Evolutionary conservation across 1,284 basidiomycete species (phyloP).

Genomic region (Wolfiporia cocos): DNA sequence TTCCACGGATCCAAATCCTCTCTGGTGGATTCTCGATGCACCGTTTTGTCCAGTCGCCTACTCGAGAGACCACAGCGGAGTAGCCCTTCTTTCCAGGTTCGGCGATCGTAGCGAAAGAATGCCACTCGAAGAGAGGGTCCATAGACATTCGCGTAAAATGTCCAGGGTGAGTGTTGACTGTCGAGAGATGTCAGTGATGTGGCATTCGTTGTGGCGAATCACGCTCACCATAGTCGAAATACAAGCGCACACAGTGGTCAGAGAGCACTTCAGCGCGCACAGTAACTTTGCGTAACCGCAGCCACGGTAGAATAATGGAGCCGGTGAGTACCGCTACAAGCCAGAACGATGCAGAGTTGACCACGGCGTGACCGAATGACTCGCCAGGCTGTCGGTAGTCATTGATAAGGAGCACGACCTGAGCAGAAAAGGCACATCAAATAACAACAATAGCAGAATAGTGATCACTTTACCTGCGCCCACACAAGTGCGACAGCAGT

Average conservation of each 20-base stretch:
- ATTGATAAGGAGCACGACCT: conserved; percentile 44
- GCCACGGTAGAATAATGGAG: conserved; percentile 52
- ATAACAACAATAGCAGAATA: background rate
- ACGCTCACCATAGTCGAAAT: conserved; percentile 45
- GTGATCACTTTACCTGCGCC: conserved; percentile 34
- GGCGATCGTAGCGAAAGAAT: conserved; percentile 50
- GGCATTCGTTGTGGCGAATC: background rate
- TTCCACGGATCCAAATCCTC: conserved; percentile 48
- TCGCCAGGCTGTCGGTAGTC: conserved; percentile 37
- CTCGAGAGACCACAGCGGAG: conserved; percentile 48
- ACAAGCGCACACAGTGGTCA: conserved; percentile 46
- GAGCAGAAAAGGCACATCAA: conserved; percentile 1
- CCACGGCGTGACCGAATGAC: conserved; percentile 35
- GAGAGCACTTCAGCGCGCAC: conserved; percentile 47
- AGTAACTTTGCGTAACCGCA: conserved; percentile 43
- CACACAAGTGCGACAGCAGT: conserved; percentile 46
- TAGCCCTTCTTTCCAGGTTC: conserved; percentile 45
- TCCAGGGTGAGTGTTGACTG: conserved; percentile 41
- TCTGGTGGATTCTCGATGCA: conserved; percentile 44
- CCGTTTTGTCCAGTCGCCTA: conserved; percentile 54
- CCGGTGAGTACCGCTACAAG: conserved; percentile 42
- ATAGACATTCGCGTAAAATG: conserved; percentile 48
- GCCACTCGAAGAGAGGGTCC: conserved; percentile 53
- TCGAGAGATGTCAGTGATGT: background rate
- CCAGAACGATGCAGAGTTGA: conserved; percentile 45